Percentiles rank a stretch among this genome's conserved stretches.
These are phyloP conservation scores for Candida andamanensis DNA, from an alignment of 805 yeast species.

Conservation along the genomic window DNA sequence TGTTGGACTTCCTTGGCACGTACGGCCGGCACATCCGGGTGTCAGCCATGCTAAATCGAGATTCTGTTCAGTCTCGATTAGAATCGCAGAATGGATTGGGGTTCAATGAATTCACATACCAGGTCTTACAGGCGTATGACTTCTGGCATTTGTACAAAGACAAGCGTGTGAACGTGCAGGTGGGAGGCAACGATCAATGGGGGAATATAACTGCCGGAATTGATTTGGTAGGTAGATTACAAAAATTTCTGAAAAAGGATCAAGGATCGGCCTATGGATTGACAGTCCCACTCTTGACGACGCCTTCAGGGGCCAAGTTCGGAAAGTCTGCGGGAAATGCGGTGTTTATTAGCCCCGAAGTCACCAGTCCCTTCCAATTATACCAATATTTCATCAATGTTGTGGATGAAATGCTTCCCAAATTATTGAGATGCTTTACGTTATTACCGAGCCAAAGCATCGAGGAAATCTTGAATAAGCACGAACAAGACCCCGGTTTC, in stretches of 20 bases:
- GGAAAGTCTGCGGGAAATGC: constrained; percentile 98
- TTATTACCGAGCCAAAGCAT: constrained; percentile 64
- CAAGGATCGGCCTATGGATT: constrained; percentile 53
- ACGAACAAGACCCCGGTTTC: constrained; percentile 52
- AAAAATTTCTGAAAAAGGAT: constrained; percentile 13
- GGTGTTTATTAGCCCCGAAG: constrained; percentile 68
- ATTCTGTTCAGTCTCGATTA: constrained; percentile 75
- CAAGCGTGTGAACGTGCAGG: constrained; percentile 63
- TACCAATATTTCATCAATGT: constrained; percentile 82
- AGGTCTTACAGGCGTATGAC: constrained; percentile 88
- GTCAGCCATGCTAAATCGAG: constrained; percentile 83
- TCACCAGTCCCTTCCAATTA: constrained; percentile 75
- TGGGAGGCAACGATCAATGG: constrained; percentile 98
- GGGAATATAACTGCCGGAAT: constrained; percentile 96
- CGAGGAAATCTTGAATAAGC: constrained; percentile 46
- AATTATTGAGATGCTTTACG: constrained; percentile 72
- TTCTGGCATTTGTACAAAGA: constrained; percentile 72
- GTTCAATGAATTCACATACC: constrained; percentile 91
- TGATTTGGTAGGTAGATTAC: constrained; percentile 70
- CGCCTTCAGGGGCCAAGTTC: constrained; percentile 86
- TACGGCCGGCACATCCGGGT: constrained; percentile 80
- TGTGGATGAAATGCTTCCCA: constrained; percentile 69
- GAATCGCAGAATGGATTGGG: constrained; percentile 73
- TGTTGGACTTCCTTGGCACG: constrained; percentile 71
- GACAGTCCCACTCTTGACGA: constrained; percentile 85